A percentile compares a stretch with the other conserved stretches of the same genome.
Evolutionary conservation across 108 stramenopile species (phyloP).

Genomic region (Pseudonitzschia delicatissima): DNA sequence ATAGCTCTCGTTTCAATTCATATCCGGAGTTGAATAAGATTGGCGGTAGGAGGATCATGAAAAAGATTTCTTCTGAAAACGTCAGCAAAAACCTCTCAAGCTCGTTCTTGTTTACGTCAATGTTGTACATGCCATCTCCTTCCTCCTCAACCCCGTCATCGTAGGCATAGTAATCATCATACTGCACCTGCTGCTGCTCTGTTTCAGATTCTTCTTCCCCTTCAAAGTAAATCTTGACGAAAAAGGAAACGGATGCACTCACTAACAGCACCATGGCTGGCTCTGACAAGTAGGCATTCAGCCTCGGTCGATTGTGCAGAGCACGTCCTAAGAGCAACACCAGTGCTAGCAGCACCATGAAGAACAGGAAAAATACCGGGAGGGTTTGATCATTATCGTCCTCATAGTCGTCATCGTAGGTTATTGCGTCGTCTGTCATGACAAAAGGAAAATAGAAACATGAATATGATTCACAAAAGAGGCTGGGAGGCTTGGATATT

Average conservation of each 20-base stretch:
- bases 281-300: slow-evolving; percentile 56
- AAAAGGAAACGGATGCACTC: slow-evolving; percentile 44
- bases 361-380: slow-evolving; percentile 46
- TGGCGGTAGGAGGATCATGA: slow-evolving; percentile 74
- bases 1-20: slow-evolving; percentile 52
- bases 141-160: slow-evolving; percentile 10
- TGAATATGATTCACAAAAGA: no score
- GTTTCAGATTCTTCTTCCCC: not conserved
- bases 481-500: no score
- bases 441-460: no score
- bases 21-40: slow-evolving; percentile 85
- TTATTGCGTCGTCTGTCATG: not conserved
- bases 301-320: slow-evolving; percentile 26
- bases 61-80: slow-evolving; percentile 69
- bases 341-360: slow-evolving; percentile 35
- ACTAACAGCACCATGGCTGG: slow-evolving; percentile 59
- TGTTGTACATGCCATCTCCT: slow-evolving; percentile 4
- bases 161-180: not conserved
- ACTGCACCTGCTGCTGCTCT: not conserved
- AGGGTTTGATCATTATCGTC: slow-evolving; percentile 2
- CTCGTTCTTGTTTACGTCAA: slow-evolving; percentile 8
- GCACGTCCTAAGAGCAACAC: slow-evolving; percentile 38
- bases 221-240: slow-evolving; percentile 25
- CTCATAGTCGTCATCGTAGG: not conserved
- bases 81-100: slow-evolving; percentile 29